Evolutionary conservation across 768 basidiomycete species (phyloP).

Genomic region (Mycena chlorophos): DNA sequence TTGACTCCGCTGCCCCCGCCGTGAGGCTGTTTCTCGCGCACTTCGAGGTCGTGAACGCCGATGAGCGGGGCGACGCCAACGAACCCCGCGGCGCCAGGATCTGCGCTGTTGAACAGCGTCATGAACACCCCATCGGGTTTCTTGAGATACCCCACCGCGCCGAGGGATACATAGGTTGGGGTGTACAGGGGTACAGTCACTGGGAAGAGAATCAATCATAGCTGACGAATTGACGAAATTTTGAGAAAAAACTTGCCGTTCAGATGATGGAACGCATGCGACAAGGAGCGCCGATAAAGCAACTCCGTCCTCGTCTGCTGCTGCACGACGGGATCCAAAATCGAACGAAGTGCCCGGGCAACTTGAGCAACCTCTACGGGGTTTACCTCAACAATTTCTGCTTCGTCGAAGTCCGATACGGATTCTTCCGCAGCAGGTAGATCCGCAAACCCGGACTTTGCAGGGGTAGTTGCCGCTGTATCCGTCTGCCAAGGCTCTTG

Average conservation of each 20-base stretch:
- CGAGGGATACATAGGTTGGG: constrained; percentile 45
- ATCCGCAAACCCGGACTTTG: no score
- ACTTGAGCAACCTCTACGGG: constrained; percentile 13
- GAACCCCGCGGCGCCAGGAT: constrained; percentile 27
- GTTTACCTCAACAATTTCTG: background rate
- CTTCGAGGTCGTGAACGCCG: background rate
- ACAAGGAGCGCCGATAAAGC: constrained; percentile 48
- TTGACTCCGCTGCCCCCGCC: background rate
- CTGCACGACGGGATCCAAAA: constrained; percentile 10
- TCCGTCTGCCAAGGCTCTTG: no score
- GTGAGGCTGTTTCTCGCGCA: background rate
- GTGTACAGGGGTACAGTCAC: constrained; percentile 51
- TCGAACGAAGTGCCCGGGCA: constrained; percentile 10
- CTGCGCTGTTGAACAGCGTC: constrained; percentile 49
- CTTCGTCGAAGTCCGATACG: no score
- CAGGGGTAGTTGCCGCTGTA: no score
- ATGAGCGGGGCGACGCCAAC: background rate
- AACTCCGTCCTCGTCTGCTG: constrained; percentile 40
- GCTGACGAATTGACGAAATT: background rate
- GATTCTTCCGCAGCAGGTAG: no score
- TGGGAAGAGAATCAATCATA: constrained; percentile 6
- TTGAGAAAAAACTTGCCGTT: constrained; percentile 4
- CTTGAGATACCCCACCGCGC: constrained; percentile 55
- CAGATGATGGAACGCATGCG: constrained; percentile 39
- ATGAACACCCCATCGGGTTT: constrained; percentile 50